Evolutionary conservation across 768 basidiomycete genomes (phyloP).

Genomic region (Trametes sanguinea): DNA sequence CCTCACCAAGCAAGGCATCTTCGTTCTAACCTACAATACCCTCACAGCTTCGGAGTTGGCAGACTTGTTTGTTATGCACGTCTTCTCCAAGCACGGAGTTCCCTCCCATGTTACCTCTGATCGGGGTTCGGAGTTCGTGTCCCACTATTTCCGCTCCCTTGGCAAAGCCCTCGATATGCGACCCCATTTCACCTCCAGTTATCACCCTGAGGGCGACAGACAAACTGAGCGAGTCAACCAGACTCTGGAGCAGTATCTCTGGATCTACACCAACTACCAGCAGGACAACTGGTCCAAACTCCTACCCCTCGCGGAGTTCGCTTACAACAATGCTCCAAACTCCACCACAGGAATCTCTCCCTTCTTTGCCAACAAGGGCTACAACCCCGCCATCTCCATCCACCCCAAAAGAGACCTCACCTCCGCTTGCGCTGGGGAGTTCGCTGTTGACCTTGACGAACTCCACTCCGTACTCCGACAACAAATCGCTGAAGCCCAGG

Average conservation of each 20-base stretch:
- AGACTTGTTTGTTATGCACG: slow-evolving; percentile 21
- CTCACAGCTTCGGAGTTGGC: no score
- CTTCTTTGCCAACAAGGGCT: no score
- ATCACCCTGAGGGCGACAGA: slow-evolving; percentile 38
- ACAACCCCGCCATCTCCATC: no score
- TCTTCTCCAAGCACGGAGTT: slow-evolving; percentile 13
- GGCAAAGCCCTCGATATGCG: slow-evolving; percentile 2
- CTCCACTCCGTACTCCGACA: slow-evolving; percentile 9
- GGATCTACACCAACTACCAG: slow-evolving; percentile 3
- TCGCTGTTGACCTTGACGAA: no score
- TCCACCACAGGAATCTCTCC: no score
- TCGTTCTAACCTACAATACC: no score
- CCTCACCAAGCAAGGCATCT: no score
- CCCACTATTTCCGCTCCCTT: slow-evolving; percentile 15
- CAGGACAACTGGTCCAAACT: no score
- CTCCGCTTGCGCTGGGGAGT: no score
- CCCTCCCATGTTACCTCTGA: slow-evolving; percentile 18
- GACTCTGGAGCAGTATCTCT: slow-evolving; percentile 33
- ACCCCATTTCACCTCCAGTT: slow-evolving; percentile 24
- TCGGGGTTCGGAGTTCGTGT: slow-evolving; percentile 15
- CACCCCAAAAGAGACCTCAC: no score
- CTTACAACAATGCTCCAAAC: no score
- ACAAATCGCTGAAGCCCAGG: slow-evolving; percentile 23
- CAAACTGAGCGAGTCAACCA: slow-evolving; percentile 33
- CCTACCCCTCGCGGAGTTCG: no score